Percentiles rank a stretch among this genome's conserved stretches.
phyloP scores from a whole-genome alignment of 2,329 filamentous ascomycete species.

The Chaetomiaceae sp. region DNA sequence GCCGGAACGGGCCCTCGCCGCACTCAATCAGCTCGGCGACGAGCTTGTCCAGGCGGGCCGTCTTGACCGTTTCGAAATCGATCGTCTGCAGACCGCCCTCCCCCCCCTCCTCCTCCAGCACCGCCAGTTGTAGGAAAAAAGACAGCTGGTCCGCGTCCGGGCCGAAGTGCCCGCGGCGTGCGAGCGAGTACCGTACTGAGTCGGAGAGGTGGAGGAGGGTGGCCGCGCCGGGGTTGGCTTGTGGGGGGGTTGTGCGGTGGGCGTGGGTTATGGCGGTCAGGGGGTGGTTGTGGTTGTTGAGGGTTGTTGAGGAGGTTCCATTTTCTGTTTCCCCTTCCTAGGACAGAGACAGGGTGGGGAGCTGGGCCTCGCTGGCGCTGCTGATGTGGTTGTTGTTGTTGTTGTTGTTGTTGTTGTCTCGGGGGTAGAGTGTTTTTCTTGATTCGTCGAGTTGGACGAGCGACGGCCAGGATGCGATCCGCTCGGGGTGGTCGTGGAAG shows the following conservation, averaged over 20 bases:
- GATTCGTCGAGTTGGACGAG: not conserved
- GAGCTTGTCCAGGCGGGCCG: slow-evolving; percentile 41
- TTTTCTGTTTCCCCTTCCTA: too few species aligned
- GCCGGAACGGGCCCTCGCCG: not conserved
- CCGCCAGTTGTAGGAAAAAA: slow-evolving; percentile 36
- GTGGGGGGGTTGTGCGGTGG: not conserved
- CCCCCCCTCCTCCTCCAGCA: slow-evolving; percentile 34
- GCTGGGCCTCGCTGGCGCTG: slow-evolving; percentile 3
- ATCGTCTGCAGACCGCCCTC: slow-evolving; percentile 32
- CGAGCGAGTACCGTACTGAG: slow-evolving; percentile 35
- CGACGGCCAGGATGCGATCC: not conserved
- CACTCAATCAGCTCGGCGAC: slow-evolving; percentile 37
- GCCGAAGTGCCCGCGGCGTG: slow-evolving; percentile 30
- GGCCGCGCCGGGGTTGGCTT: not conserved
- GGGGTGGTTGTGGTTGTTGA: not conserved
- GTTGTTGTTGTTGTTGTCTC: not conserved
- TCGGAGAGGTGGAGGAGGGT: slow-evolving; percentile 40
- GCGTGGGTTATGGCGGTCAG: not conserved
- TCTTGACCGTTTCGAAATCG: slow-evolving; percentile 36
- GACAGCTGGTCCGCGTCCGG: slow-evolving; percentile 34
- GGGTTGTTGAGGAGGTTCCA: too few species aligned
- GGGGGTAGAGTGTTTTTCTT: not conserved
- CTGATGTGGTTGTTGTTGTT: not conserved
- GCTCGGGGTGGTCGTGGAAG: slow-evolving; percentile 2
- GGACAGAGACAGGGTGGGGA: not conserved